Base-by-base conservation (phyloP, 177 flowering plant species). In the Vitis hybrid region DNA sequence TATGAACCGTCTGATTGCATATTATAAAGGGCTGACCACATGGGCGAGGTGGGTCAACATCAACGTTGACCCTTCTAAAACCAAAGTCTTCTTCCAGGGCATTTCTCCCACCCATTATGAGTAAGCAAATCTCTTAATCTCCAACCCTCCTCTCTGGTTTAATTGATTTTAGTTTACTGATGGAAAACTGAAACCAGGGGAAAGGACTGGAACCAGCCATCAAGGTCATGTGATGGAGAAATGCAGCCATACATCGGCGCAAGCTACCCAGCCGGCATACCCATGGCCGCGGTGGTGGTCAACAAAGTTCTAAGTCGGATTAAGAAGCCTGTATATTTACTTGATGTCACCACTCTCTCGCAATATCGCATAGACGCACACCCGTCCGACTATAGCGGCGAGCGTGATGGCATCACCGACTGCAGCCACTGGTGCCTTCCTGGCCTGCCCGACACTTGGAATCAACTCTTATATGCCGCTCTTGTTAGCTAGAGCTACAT, bases 341-440 rank as follows among this genome's bases (percentile, higher is more conserved):
- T 95, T 0, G 98, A 93, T 72, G 59, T 93, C 3, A 93, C 99
- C 1, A 30, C 51, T 19, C 86, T 95, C 6, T 95, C 99, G 0
- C 90, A 90, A 72, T 82, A 76, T n/a, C 72, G 99, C 21, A 90
- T 86, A 67, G 99, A 95, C 66, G 97, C 83, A 0, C 99, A 95
- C 65, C 98, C 97, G 0, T 73, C 91, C 0, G 55, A 30, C 1
- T 93, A 90, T 63, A 78, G 90, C 62, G 85, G 82, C 18, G 68
- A 65, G 1, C 88, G 78, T 57, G 62, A 63, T 6, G 84, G 82
- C 63, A 52, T 54, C 63, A 52, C 60, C 7, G 99, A 95, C 65
- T 95, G 99, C 75, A 95, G 99, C 83, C 99, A 94, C 58, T 94
- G 99, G 99, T 94, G 98, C 72, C 88, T 94, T 18, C 94, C 98